phyloP scores from a whole-genome alignment of 1,284 basidiomycete genomes.

The Tremellales sp. region DNA sequence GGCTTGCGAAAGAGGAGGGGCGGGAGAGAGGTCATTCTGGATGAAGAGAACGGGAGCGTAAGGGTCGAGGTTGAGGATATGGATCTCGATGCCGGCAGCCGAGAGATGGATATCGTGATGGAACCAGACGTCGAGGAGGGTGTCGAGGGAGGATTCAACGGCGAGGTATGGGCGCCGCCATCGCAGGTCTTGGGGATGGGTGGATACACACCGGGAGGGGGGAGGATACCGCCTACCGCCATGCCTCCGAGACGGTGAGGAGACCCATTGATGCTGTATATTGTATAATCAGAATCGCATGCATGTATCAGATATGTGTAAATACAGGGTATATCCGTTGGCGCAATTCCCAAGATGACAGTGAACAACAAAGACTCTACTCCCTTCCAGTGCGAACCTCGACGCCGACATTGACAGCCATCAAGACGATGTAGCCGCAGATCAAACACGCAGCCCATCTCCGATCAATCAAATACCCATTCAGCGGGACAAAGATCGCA shows the following conservation, averaged over 20 bases:
- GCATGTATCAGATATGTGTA: background rate
- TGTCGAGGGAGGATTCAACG: conserved; percentile 13
- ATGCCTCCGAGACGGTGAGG: conserved; percentile 29
- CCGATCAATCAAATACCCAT: conserved; percentile 73
- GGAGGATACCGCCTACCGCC: conserved; percentile 28
- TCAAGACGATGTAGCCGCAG: conserved; percentile 64
- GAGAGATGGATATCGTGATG: background rate
- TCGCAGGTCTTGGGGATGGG: conserved; percentile 6
- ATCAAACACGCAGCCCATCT: conserved; percentile 78
- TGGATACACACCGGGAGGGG: conserved; percentile 9
- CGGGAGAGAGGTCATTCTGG: conserved; percentile 38
- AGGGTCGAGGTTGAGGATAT: conserved; percentile 44
- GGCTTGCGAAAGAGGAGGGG: conserved; percentile 11
- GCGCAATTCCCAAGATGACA: no score
- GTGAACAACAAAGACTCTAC: conserved; percentile 4
- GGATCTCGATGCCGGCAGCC: conserved; percentile 9
- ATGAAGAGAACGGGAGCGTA: conserved; percentile 44
- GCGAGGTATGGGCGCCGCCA: conserved; percentile 14
- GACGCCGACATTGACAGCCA: conserved; percentile 70
- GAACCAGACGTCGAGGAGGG: conserved; percentile 18
- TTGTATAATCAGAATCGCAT: background rate
- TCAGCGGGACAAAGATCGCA: conserved; percentile 77
- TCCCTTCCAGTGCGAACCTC: conserved; percentile 53
- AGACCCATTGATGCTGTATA: background rate
- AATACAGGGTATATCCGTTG: background rate